Conservation (phyloP, 306 rosid genomes). For the Cercis canadensis region DNA sequence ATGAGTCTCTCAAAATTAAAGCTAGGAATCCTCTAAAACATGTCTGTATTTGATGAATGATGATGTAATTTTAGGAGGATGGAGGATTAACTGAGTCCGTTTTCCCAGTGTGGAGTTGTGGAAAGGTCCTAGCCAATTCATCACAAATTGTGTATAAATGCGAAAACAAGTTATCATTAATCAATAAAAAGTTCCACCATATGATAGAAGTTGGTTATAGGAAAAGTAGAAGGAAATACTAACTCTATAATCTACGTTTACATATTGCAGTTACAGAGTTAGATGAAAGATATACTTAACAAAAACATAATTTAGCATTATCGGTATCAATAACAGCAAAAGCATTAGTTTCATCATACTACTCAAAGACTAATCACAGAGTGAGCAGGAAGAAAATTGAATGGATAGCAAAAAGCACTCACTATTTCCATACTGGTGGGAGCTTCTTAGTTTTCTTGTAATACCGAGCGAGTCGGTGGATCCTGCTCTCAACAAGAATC, state of each 20-base stretch:
- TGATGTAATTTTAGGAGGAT: too few species aligned
- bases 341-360: background rate
- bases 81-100: too few species aligned
- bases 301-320: background rate
- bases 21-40: too few species aligned
- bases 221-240: background rate
- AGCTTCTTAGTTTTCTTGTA: constrained; percentile 95
- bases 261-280: background rate
- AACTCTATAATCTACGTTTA: background rate
- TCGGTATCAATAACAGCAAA: background rate
- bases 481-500: constrained; percentile 92
- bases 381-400: background rate
- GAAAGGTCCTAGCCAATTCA: background rate
- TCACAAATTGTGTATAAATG: background rate
- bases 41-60: too few species aligned
- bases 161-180: background rate
- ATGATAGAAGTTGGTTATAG: background rate
- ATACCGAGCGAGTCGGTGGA: constrained; percentile 86
- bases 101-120: background rate
- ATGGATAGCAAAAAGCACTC: constrained; percentile 33
- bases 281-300: too few species aligned
- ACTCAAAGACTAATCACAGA: background rate
- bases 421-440: constrained; percentile 93
- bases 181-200: background rate
- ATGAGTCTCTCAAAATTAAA: too few species aligned